Percentiles rank a stretch among this genome's conserved stretches.
These are phyloP conservation scores for Cyamopsis tetragonoloba DNA, from an alignment of 306 rosid species.

Conservation along the genomic window DNA sequence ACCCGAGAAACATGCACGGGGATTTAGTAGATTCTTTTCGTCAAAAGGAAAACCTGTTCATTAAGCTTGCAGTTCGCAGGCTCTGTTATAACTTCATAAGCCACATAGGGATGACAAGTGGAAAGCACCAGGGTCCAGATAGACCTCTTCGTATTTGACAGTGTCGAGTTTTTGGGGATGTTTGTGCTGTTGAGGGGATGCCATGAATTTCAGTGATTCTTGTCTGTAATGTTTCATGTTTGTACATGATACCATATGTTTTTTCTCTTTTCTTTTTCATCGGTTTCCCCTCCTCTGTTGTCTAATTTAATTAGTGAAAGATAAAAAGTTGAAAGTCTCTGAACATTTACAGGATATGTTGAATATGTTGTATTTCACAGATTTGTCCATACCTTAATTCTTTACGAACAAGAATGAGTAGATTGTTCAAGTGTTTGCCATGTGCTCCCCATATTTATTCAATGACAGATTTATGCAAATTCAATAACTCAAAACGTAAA, in stretches of 20 bases:
- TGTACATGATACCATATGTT: conserved; percentile 68
- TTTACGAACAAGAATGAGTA: background rate
- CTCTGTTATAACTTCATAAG: conserved; percentile 24
- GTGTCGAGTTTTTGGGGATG: conserved; percentile 40
- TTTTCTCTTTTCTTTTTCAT: conserved; percentile 23
- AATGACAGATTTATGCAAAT: too few relatives aligned
- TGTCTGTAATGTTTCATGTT: conserved; percentile 73
- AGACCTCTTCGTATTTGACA: conserved; percentile 30
- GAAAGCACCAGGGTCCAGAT: conserved; percentile 31
- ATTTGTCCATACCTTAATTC: conserved; percentile 16
- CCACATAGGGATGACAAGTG: conserved; percentile 35
- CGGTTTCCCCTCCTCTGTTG: conserved; percentile 14
- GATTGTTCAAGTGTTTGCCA: background rate
- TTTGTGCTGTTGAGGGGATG: conserved; percentile 40
- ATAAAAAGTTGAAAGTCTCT: conserved; percentile 33
- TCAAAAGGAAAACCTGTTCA: conserved; percentile 66
- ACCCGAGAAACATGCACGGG: conserved; percentile 82
- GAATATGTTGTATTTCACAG: conserved; percentile 35
- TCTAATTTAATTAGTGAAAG: conserved; percentile 43
- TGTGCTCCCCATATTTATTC: too few relatives aligned
- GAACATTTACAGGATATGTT: conserved; percentile 42
- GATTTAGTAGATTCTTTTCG: conserved; percentile 94
- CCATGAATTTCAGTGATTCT: conserved; percentile 39
- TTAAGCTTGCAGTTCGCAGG: conserved; percentile 46
- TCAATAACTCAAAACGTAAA: too few relatives aligned